Conservation (phyloP, 108 stramenopile species). For the Nitzschia palea region DNA sequence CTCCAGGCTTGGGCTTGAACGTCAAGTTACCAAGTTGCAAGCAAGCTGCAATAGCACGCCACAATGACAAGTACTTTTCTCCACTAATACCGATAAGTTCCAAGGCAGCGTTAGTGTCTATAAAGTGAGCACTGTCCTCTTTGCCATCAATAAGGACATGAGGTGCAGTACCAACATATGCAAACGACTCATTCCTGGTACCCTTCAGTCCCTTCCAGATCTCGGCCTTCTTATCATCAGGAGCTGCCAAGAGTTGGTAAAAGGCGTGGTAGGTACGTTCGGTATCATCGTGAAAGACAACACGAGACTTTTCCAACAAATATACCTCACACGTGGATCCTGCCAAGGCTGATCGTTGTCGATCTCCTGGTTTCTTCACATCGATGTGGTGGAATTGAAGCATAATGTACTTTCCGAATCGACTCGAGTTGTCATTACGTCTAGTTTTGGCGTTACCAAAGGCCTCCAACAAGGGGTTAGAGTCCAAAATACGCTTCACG, state of each 20-base stretch:
- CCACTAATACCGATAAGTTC: slow-evolving; percentile 65
- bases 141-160: slow-evolving; percentile 64
- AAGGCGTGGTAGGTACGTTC: slow-evolving; percentile 99
- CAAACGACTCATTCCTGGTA: slow-evolving; percentile 47
- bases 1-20: slow-evolving; percentile 65
- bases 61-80: slow-evolving; percentile 52
- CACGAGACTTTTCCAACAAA: slow-evolving; percentile 97
- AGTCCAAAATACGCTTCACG: slow-evolving; percentile 64
- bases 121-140: slow-evolving; percentile 70
- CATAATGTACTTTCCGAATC: slow-evolving; percentile 83
- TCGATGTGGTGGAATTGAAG: slow-evolving; percentile 61
- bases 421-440: slow-evolving; percentile 81
- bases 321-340: slow-evolving; percentile 82
- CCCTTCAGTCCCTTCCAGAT: slow-evolving; percentile 77
- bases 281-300: slow-evolving; percentile 81
- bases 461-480: slow-evolving; percentile 81
- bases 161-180: slow-evolving; percentile 57
- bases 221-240: slow-evolving; percentile 55
- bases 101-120: slow-evolving; percentile 67
- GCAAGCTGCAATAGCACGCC: slow-evolving; percentile 74
- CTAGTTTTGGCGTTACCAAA: slow-evolving; percentile 90
- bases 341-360: slow-evolving; percentile 52
- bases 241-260: slow-evolving; percentile 92
- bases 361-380: slow-evolving; percentile 28
- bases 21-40: slow-evolving; percentile 87